Conservation (phyloP, 176 grass and related monocot genomes). For the Olyra latifolia region DNA sequence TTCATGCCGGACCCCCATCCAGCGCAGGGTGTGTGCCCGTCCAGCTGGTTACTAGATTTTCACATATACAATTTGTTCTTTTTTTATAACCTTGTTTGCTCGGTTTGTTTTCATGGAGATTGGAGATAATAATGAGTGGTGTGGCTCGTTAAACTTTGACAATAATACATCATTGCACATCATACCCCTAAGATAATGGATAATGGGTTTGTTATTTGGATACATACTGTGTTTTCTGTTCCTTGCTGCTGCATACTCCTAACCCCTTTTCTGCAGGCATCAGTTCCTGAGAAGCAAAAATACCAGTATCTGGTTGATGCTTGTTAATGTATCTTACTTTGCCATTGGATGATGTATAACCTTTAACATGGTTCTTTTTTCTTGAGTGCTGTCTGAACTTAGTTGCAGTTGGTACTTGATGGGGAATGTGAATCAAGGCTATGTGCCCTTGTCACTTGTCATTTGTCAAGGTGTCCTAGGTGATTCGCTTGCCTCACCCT, state of each 20-base stretch:
- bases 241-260: background rate
- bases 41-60: constrained; percentile 37
- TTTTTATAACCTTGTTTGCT: constrained; percentile 27
- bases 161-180: constrained; percentile 41
- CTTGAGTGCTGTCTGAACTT: background rate
- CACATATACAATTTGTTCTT: constrained; percentile 41
- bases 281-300: background rate
- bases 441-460: background rate
- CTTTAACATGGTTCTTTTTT: background rate
- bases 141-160: constrained; percentile 6
- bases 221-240: constrained; percentile 4
- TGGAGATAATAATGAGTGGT: constrained; percentile 58
- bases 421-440: background rate
- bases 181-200: background rate
- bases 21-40: constrained; percentile 68
- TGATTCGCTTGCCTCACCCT: constrained; percentile 42
- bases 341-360: background rate
- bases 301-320: background rate
- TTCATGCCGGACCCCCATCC: constrained; percentile 80
- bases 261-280: background rate
- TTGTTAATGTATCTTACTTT: background rate
- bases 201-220: constrained; percentile 43
- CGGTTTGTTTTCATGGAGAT: constrained; percentile 51
- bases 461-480: too few relatives aligned
- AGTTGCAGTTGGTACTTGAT: background rate